These are phyloP conservation scores for Mycena albidolilacea DNA, from an alignment of 768 basidiomycete genomes.

Conservation along the genomic window DNA sequence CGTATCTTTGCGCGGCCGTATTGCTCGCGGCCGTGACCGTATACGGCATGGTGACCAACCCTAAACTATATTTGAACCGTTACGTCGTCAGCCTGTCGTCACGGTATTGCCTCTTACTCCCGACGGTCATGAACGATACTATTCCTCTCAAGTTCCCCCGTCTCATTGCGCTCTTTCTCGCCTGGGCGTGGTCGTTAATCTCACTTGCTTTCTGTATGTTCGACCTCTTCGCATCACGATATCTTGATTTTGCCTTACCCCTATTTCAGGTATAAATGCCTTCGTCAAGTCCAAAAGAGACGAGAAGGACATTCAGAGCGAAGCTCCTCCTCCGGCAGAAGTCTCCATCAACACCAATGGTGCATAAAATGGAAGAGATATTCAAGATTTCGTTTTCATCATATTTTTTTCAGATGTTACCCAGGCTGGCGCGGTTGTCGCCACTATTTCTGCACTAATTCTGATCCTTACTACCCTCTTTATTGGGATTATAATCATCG, in stretches of 20 bases:
- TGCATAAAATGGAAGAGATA: constrained; percentile 26
- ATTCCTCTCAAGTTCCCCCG: constrained; percentile 43
- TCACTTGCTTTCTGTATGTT: constrained; percentile 40
- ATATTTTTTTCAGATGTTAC: constrained; percentile 54
- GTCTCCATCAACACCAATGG: constrained; percentile 57
- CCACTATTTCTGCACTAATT: constrained; percentile 52
- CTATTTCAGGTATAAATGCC: constrained; percentile 55
- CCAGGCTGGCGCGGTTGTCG: constrained; percentile 54
- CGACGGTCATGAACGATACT: constrained; percentile 10
- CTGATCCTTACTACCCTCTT: constrained; percentile 48
- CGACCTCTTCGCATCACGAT: not conserved
- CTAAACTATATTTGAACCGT: not conserved
- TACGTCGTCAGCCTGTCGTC: not conserved
- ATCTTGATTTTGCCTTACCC: constrained; percentile 8
- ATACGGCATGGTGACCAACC: too few species aligned
- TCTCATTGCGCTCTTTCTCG: constrained; percentile 47
- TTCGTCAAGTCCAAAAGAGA: constrained; percentile 58
- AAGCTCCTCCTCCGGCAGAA: constrained; percentile 50
- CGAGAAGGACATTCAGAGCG: constrained; percentile 49
- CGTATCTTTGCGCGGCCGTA: too few species aligned
- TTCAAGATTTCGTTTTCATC: not conserved
- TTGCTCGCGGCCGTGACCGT: too few species aligned
- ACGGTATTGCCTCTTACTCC: not conserved
- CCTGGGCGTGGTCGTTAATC: constrained; percentile 49
- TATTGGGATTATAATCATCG: constrained; percentile 43